Conservation (phyloP, 2,329 filamentous ascomycete species). For the Alternaria atra region DNA sequence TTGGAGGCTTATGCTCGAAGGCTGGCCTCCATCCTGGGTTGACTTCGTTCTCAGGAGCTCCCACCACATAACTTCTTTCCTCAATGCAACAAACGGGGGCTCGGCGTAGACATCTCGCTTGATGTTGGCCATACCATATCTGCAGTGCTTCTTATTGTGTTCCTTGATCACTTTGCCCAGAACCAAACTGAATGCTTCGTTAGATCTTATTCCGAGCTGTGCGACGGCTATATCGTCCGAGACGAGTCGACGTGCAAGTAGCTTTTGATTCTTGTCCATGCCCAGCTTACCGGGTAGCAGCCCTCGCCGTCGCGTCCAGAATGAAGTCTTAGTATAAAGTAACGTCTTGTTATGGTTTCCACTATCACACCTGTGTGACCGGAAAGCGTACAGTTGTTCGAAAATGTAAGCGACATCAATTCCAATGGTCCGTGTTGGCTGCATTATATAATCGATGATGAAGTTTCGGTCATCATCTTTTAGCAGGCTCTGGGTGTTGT, state of each 20-base stretch:
- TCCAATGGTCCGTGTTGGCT: conserved; percentile 3
- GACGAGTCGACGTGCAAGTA: conserved; percentile 10
- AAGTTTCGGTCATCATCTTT: conserved; percentile 2
- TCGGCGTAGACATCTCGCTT: conserved; percentile 5
- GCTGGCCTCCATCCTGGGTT: neutral
- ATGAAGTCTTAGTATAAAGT: neutral
- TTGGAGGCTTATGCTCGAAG: neutral
- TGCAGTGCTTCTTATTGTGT: neutral
- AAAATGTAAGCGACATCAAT: conserved; percentile 8
- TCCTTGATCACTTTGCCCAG: conserved; percentile 4
- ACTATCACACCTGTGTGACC: conserved; percentile 1
- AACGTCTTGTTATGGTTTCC: conserved; percentile 8
- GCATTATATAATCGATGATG: neutral
- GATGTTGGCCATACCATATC: conserved; percentile 4
- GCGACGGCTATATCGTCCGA: conserved; percentile 9
- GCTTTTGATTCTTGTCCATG: conserved; percentile 1
- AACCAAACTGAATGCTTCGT: neutral
- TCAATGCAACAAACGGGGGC: neutral
- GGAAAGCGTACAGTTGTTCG: conserved; percentile 7
- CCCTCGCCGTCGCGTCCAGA: neutral
- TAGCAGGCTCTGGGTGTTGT: conserved; percentile 5
- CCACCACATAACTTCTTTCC: neutral
- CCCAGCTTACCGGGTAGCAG: neutral
- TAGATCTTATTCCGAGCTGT: neutral
- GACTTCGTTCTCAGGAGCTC: neutral